phyloP scores from a whole-genome alignment of 768 basidiomycete genomes.

The Tulasnella calospora region DNA sequence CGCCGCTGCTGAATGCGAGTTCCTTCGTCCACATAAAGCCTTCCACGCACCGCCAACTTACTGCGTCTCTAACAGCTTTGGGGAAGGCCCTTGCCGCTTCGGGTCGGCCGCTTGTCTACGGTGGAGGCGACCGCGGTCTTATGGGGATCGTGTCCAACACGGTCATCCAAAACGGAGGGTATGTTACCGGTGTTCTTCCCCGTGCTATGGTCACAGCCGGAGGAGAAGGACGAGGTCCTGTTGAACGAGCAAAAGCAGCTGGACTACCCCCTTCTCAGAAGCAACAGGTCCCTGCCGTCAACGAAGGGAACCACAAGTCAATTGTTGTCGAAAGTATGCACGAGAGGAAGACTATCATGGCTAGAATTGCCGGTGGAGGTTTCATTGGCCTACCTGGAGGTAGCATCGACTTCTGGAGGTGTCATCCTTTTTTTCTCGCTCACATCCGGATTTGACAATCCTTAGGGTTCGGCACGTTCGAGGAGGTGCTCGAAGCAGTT shows the following conservation, averaged over 20 bases:
- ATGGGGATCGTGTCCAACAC: conserved; percentile 79
- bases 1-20: conserved; percentile 65
- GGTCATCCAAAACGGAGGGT: conserved; percentile 60
- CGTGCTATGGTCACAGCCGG: conserved; percentile 64
- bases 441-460: not conserved
- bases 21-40: not conserved
- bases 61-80: conserved; percentile 47
- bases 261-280: not conserved
- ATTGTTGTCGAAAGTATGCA: conserved; percentile 73
- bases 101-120: conserved; percentile 70
- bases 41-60: not conserved
- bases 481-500: conserved; percentile 89
- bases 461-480: conserved; percentile 78
- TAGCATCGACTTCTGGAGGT: not conserved
- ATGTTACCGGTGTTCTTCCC: conserved; percentile 74
- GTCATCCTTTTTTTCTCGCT: not conserved
- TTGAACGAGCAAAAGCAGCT: not conserved
- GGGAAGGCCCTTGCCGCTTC: conserved; percentile 63
- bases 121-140: conserved; percentile 75
- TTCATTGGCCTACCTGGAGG: conserved; percentile 88
- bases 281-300: not conserved
- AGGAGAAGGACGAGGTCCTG: conserved; percentile 44
- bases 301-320: not conserved
- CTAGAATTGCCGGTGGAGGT: conserved; percentile 59
- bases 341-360: conserved; percentile 89